Evolutionary conservation across 1,284 basidiomycete genomes (phyloP).

Genomic region (Cryptococcus jaspeensis): DNA sequence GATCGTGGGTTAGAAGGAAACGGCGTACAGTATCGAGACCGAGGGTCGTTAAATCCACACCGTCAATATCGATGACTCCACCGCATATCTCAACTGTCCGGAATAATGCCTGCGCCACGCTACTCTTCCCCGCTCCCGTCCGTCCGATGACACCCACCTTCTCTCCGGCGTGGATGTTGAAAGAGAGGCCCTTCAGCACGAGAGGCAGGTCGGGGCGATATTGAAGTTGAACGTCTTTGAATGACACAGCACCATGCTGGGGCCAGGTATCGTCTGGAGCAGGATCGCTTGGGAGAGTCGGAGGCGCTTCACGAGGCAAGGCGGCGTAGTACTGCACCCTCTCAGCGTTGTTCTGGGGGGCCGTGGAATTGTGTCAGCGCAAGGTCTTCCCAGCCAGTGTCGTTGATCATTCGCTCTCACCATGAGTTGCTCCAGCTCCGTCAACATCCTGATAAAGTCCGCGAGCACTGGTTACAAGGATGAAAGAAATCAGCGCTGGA

Average conservation of each 20-base stretch:
- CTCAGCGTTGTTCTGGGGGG: slow-evolving; percentile 29
- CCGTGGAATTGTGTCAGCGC: too few species aligned
- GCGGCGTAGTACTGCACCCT: slow-evolving; percentile 27
- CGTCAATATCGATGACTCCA: slow-evolving; percentile 67
- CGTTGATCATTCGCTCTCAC: background rate
- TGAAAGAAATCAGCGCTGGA: too few species aligned
- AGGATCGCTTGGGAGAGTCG: slow-evolving; percentile 16
- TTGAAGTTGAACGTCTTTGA: slow-evolving; percentile 40
- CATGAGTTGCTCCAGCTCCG: slow-evolving; percentile 2
- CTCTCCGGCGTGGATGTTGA: slow-evolving; percentile 33
- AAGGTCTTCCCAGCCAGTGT: too few species aligned
- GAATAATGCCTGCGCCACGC: slow-evolving; percentile 65
- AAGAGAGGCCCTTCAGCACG: slow-evolving; percentile 39
- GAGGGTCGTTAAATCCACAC: slow-evolving; percentile 55
- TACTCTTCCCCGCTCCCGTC: slow-evolving; percentile 61
- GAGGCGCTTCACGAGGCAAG: slow-evolving; percentile 21
- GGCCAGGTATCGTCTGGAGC: slow-evolving; percentile 27
- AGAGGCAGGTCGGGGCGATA: slow-evolving; percentile 42
- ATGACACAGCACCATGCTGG: slow-evolving; percentile 34
- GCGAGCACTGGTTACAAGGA: too few species aligned
- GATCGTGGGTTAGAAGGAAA: too few species aligned
- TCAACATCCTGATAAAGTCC: background rate
- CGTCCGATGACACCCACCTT: slow-evolving; percentile 67
- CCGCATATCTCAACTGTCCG: slow-evolving; percentile 61
- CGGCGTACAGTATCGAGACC: slow-evolving; percentile 58